Evolutionary conservation across 108 stramenopile species (phyloP).

Genomic region (Cafeteria roenbergensis): DNA sequence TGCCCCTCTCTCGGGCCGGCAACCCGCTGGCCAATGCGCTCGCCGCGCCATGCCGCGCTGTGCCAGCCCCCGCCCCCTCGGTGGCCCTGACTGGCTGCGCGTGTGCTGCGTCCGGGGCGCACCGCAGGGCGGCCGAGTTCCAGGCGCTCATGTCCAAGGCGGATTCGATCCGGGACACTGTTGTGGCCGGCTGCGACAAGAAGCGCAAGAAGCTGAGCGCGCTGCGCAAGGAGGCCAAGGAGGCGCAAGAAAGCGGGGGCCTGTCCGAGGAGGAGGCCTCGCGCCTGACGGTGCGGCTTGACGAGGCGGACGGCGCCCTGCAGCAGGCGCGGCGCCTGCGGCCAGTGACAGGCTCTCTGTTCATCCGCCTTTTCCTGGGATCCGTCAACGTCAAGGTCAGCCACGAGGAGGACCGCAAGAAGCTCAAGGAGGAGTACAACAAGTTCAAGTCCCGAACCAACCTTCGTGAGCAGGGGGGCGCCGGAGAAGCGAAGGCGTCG

Average conservation of each 20-base stretch:
- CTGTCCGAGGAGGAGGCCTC: background rate
- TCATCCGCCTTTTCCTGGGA: constrained; percentile 18
- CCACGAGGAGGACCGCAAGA: constrained; percentile 3
- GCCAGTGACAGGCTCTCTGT: constrained; percentile 12
- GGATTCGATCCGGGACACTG: background rate
- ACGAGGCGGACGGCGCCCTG: background rate
- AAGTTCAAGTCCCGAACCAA: constrained; percentile 23
- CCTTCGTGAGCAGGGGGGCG: too few relatives aligned
- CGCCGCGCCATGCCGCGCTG: too few relatives aligned
- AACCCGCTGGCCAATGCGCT: too few relatives aligned
- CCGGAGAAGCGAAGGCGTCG: too few relatives aligned
- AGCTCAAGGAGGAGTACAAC: constrained; percentile 16
- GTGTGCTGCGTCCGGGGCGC: too few relatives aligned
- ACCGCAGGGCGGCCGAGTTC: background rate
- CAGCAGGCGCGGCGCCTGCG: constrained; percentile 5
- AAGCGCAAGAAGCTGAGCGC: background rate
- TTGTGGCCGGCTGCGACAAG: background rate
- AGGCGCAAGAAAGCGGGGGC: background rate
- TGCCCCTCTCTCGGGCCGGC: too few relatives aligned
- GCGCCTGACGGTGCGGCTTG: background rate
- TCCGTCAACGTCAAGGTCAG: constrained; percentile 14
- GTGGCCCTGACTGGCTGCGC: too few relatives aligned
- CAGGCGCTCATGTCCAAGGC: background rate
- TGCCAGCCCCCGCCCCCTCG: too few relatives aligned
- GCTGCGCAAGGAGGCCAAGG: background rate